phyloP scores from a whole-genome alignment of 176 grass and related monocot genomes.

The Oryza glumipatula region DNA sequence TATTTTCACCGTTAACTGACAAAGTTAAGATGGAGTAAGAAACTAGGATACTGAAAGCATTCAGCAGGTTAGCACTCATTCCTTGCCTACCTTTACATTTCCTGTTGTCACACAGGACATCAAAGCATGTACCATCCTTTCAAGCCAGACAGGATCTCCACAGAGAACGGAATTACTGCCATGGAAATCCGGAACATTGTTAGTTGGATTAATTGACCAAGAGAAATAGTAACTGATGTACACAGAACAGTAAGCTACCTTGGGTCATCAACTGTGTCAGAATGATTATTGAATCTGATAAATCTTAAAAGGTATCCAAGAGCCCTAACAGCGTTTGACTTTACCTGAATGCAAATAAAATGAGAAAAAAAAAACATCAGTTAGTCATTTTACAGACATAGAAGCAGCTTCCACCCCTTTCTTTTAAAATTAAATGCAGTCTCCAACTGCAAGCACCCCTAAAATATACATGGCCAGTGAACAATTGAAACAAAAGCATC shows the following conservation, averaged over 20 bases:
- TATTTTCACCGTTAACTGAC: neutral
- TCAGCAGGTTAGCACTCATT: neutral
- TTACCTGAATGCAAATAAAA: conserved; percentile 64
- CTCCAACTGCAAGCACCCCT: conserved; percentile 3
- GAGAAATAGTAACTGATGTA: conserved; percentile 20
- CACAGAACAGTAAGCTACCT: conserved; percentile 56
- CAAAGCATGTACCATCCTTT: conserved; percentile 94
- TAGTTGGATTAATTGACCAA: conserved; percentile 20
- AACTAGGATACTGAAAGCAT: conserved; percentile 14
- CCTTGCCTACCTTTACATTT: conserved; percentile 89
- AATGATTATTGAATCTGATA: conserved; percentile 76
- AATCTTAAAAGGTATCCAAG: conserved; percentile 98
- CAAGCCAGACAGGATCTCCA: conserved; percentile 78
- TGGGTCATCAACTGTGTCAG: conserved; percentile 35
- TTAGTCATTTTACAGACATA: conserved; percentile 27
- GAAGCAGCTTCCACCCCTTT: conserved; percentile 12
- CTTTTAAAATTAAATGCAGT: conserved; percentile 21
- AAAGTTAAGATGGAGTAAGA: conserved; percentile 11
- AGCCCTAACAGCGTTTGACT: conserved; percentile 95
- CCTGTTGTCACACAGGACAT: conserved; percentile 96
- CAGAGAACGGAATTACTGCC: conserved; percentile 49
- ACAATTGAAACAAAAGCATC: conserved; percentile 17
- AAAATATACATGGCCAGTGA: conserved; percentile 20
- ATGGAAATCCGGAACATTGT: conserved; percentile 33
- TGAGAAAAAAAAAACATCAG: conserved; percentile 23